Percentiles rank a stretch among this genome's conserved stretches.
Conservation (phyloP, 768 basidiomycete genomes). For the Plicaturopsis crispa region DNA sequence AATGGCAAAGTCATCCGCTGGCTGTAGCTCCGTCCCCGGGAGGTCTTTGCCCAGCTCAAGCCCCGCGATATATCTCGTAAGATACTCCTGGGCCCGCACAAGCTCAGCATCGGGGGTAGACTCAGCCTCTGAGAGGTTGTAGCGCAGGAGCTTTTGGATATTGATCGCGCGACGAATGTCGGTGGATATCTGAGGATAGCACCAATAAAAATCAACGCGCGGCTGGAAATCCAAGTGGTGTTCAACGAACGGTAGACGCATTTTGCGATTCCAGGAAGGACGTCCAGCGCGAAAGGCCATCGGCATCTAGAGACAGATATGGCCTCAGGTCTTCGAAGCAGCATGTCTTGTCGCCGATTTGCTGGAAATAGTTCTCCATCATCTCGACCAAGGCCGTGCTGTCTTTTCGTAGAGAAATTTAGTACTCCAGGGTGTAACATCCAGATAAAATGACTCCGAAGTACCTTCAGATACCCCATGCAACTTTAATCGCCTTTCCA, state of each 20-base stretch:
- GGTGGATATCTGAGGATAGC: constrained; percentile 1
- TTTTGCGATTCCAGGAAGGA: constrained; percentile 42
- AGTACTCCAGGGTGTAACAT: constrained; percentile 3
- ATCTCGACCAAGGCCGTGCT: constrained; percentile 33
- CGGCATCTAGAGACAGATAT: constrained; percentile 45
- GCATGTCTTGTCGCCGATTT: constrained; percentile 74
- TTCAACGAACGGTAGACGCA: constrained; percentile 41
- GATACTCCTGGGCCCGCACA: constrained; percentile 41
- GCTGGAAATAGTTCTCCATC: constrained; percentile 61
- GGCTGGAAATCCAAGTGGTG: too few species aligned
- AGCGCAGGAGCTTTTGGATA: constrained; percentile 65
- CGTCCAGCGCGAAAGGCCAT: constrained; percentile 43
- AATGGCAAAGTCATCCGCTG: constrained; percentile 78
- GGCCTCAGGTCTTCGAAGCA: constrained; percentile 82
- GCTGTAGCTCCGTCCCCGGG: constrained; percentile 74
- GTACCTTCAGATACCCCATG: constrained; percentile 43
- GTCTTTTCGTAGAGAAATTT: constrained; percentile 33
- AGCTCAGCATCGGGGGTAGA: constrained; percentile 52
- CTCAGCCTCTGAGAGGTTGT: constrained; percentile 40
- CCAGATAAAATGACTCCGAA: neutral
- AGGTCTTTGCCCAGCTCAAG: constrained; percentile 61
- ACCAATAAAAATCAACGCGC: neutral
- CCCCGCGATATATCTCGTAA: constrained; percentile 56
- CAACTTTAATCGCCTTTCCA: constrained; percentile 51
- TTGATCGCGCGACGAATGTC: constrained; percentile 66